Evolutionary conservation across 2,329 filamentous ascomycete species (phyloP).

Genomic region (Sphaceloma murrayae): DNA sequence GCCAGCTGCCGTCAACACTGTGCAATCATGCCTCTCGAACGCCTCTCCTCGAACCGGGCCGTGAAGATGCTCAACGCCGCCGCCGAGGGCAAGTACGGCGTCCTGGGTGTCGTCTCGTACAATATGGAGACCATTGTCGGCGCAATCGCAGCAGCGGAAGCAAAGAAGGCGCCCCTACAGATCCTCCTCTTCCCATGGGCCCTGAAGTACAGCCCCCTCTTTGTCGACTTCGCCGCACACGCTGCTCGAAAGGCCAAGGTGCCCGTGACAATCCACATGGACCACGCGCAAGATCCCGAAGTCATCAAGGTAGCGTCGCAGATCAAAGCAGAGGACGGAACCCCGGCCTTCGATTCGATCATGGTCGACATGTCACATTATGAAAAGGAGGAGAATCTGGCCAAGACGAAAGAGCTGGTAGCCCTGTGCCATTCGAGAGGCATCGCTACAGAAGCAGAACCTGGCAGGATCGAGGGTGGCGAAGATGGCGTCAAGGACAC

Average conservation of each 20-base stretch:
- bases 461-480: slow-evolving; percentile 60
- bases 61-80: slow-evolving; percentile 28
- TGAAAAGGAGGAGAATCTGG: slow-evolving; percentile 60
- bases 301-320: slow-evolving; percentile 34
- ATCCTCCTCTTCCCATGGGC: slow-evolving; percentile 69
- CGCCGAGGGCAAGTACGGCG: slow-evolving; percentile 28
- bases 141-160: slow-evolving; percentile 58
- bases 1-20: no score
- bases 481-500: slow-evolving; percentile 67
- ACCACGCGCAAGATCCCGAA: slow-evolving; percentile 38
- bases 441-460: slow-evolving; percentile 62
- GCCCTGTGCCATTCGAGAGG: slow-evolving; percentile 54
- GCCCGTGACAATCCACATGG: slow-evolving; percentile 39
- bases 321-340: slow-evolving; percentile 23
- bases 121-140: slow-evolving; percentile 61
- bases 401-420: slow-evolving; percentile 53
- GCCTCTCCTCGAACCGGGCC: slow-evolving; percentile 25
- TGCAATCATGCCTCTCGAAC: slow-evolving; percentile 20
- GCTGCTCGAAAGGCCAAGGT: slow-evolving; percentile 35
- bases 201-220: slow-evolving; percentile 51
- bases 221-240: slow-evolving; percentile 38
- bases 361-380: slow-evolving; percentile 73
- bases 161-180: slow-evolving; percentile 57
- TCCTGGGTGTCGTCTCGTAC: slow-evolving; percentile 28
- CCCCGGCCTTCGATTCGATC: slow-evolving; percentile 55